Percentiles rank a stretch among this genome's conserved stretches.
Evolutionary conservation across 2,329 filamentous ascomycete species (phyloP).

Genomic region (Pezicula radicicola): DNA sequence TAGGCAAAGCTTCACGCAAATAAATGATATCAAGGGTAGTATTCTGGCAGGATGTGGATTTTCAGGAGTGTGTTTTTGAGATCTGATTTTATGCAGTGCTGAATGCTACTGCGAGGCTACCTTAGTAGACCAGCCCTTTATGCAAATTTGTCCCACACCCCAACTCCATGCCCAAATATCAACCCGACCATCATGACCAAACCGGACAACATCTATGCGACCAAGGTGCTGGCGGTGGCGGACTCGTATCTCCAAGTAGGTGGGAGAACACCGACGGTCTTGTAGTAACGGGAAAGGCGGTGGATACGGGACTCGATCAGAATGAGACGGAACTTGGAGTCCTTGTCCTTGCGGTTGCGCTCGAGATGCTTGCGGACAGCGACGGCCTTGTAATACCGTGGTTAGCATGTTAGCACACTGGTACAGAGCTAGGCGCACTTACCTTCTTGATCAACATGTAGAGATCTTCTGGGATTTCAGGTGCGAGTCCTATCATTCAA

Average conservation of each 20-base stretch:
- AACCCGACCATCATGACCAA: slow-evolving; percentile 9
- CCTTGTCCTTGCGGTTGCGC: slow-evolving; percentile 99
- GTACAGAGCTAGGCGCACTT: slow-evolving; percentile 22
- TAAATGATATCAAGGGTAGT: not conserved
- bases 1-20: slow-evolving; percentile 2
- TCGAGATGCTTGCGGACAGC: slow-evolving; percentile 99
- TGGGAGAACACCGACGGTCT: slow-evolving; percentile 80
- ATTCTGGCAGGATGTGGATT: not conserved
- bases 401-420: slow-evolving; percentile 13
- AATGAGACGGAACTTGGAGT: slow-evolving; percentile 99
- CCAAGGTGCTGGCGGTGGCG: slow-evolving; percentile 91
- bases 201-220: slow-evolving; percentile 63
- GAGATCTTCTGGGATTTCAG: slow-evolving; percentile 98
- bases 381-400: slow-evolving; percentile 58
- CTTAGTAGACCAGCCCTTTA: slow-evolving; percentile 19
- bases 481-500: slow-evolving; percentile 81
- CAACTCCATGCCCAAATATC: slow-evolving; percentile 24
- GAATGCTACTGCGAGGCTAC: slow-evolving; percentile 21
- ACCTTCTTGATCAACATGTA: slow-evolving; percentile 99
- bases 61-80: slow-evolving; percentile 21
- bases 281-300: slow-evolving; percentile 99
- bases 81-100: slow-evolving; percentile 24
- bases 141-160: slow-evolving; percentile 24
- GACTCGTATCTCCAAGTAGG: slow-evolving; percentile 99
- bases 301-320: slow-evolving; percentile 99